A percentile compares a stretch with the other conserved stretches of the same genome.
These are phyloP conservation scores for Trichoderma atroviride DNA, from an alignment of 2,329 filamentous ascomycete species.

Conservation along the genomic window DNA sequence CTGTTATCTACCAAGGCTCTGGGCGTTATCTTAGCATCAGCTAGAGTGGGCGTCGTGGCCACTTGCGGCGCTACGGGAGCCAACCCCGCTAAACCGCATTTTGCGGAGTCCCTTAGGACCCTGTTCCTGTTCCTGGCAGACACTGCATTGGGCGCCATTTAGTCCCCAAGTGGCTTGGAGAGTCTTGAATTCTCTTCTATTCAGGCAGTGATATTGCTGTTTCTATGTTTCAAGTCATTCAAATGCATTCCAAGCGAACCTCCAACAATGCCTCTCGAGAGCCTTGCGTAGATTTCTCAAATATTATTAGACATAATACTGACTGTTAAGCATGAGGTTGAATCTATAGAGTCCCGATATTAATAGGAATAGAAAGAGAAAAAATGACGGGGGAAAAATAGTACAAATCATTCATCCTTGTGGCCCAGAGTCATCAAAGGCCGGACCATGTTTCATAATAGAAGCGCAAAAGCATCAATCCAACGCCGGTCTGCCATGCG, in stretches of 20 bases:
- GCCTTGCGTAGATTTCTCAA: not conserved
- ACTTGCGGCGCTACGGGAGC: constrained; percentile 11
- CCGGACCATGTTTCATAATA: constrained; percentile 10
- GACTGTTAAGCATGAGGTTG: not conserved
- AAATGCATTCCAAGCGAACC: not conserved
- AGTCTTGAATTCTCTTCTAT: not conserved
- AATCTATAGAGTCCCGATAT: constrained; percentile 20
- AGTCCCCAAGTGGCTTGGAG: constrained; percentile 11
- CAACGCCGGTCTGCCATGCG: constrained; percentile 25
- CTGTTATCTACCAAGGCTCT: constrained; percentile 1
- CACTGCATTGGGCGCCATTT: not conserved
- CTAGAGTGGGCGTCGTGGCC: constrained; percentile 19
- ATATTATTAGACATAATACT: not conserved
- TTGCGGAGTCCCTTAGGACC: constrained; percentile 7
- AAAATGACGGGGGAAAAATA: not conserved
- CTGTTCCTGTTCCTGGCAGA: constrained; percentile 12
- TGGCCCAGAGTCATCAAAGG: not conserved
- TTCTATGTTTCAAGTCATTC: not conserved
- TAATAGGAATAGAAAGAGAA: constrained; percentile 7
- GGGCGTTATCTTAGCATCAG: constrained; percentile 12
- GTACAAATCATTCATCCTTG: constrained; percentile 19
- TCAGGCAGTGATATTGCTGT: not conserved
- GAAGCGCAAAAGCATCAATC: constrained; percentile 21
- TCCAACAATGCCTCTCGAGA: no score
- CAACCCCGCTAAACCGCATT: constrained; percentile 16